Evolutionary conservation across 2,329 filamentous ascomycete species (phyloP).

Genomic region (Cladosporium sphaerospermum): DNA sequence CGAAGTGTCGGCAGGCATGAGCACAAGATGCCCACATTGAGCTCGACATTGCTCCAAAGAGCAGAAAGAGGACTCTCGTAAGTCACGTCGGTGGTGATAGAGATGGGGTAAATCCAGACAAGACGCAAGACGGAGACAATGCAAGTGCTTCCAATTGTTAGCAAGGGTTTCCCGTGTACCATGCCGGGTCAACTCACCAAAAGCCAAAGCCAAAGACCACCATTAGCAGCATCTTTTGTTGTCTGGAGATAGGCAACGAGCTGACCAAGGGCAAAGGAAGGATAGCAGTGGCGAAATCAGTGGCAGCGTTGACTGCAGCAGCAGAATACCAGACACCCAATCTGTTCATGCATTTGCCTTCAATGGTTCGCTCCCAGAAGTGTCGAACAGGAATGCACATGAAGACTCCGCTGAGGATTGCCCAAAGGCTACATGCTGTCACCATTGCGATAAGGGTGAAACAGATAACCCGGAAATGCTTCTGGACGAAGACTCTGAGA

Average conservation of each 20-base stretch:
- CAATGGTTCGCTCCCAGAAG: constrained; percentile 24
- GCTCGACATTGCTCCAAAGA: constrained; percentile 23
- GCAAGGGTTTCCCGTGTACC: background rate
- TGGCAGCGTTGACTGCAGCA: constrained; percentile 29
- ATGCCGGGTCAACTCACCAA: background rate
- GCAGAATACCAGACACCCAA: constrained; percentile 27
- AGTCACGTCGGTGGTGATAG: constrained; percentile 19
- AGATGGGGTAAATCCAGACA: constrained; percentile 22
- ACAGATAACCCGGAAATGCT: constrained; percentile 14
- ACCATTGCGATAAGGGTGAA: constrained; percentile 24
- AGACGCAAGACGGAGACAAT: constrained; percentile 24
- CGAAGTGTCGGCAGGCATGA: constrained; percentile 26
- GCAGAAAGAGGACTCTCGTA: constrained; percentile 25
- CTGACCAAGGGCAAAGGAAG: constrained; percentile 30
- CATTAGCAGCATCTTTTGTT: constrained; percentile 28
- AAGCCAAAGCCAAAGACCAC: constrained; percentile 30
- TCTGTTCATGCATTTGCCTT: constrained; percentile 20
- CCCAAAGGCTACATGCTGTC: constrained; percentile 24
- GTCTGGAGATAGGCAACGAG: constrained; percentile 23
- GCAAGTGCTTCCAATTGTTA: constrained; percentile 22
- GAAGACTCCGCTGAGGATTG: constrained; percentile 28
- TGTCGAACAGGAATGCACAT: constrained; percentile 27
- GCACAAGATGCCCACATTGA: constrained; percentile 26
- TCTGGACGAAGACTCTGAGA: constrained; percentile 17
- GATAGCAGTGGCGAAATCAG: constrained; percentile 28